phyloP scores from a whole-genome alignment of 768 basidiomycete genomes.

The Panaeolus cyanescens region DNA sequence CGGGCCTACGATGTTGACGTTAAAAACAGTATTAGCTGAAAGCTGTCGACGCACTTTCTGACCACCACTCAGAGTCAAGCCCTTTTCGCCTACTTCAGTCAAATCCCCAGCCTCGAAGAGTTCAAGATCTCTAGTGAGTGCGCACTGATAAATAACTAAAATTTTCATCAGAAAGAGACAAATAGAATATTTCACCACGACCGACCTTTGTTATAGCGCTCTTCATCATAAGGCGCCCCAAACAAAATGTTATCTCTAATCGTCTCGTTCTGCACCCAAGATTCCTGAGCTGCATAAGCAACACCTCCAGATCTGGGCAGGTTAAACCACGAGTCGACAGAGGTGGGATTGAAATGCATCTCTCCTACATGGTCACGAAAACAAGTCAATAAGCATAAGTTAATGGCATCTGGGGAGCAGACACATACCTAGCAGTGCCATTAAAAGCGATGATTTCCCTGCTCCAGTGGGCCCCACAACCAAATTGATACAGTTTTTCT shows the following conservation, averaged over 20 bases:
- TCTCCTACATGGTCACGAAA: constrained; percentile 40
- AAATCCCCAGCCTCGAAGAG: constrained; percentile 62
- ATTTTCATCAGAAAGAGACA: not conserved
- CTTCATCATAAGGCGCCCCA: constrained; percentile 35
- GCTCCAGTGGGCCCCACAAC: constrained; percentile 55
- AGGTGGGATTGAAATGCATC: constrained; percentile 55
- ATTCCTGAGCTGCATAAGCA: constrained; percentile 18
- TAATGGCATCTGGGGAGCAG: too few species aligned
- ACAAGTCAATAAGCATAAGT: not conserved
- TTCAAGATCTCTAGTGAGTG: constrained; percentile 69
- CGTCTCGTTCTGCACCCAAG: constrained; percentile 6
- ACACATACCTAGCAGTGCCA: constrained; percentile 55
- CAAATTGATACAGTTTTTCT: constrained; percentile 51
- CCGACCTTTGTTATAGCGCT: constrained; percentile 66
- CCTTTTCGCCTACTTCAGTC: constrained; percentile 71
- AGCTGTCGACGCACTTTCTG: not conserved
- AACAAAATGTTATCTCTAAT: constrained; percentile 5
- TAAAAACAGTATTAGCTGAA: not conserved
- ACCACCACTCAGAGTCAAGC: constrained; percentile 44
- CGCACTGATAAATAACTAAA: constrained; percentile 65
- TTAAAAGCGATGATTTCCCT: constrained; percentile 64
- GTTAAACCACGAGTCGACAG: constrained; percentile 61
- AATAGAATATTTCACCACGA: not conserved
- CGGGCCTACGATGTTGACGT: too few species aligned
- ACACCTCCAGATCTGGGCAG: constrained; percentile 69